A percentile compares a stretch with the other conserved stretches of the same genome.
These are phyloP conservation scores for Colletotrichum musae DNA, from an alignment of 2,329 filamentous ascomycete genomes.

Conservation along the genomic window DNA sequence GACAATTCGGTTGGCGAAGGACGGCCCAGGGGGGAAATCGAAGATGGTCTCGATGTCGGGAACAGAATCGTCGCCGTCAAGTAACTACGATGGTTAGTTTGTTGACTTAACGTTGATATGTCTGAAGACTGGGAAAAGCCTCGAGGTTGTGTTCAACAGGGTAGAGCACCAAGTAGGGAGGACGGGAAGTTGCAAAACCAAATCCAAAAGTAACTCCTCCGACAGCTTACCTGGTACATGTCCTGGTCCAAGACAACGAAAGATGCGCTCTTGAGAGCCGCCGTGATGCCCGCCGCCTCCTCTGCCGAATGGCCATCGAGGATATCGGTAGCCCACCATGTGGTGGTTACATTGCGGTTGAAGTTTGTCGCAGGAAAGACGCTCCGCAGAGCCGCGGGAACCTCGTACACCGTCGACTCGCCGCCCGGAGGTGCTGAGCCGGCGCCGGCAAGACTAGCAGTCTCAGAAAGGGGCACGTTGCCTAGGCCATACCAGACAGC, in stretches of 20 bases:
- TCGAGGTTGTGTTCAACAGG: too few species aligned
- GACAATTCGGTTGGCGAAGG: slow-evolving; percentile 34
- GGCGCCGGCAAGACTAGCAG: slow-evolving; percentile 42
- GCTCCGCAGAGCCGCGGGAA: slow-evolving; percentile 16
- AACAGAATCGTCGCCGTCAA: neutral
- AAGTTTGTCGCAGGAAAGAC: slow-evolving; percentile 40
- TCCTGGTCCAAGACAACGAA: neutral
- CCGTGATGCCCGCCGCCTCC: neutral
- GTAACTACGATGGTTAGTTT: neutral
- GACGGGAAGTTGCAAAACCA: too few species aligned
- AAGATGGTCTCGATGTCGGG: slow-evolving; percentile 6
- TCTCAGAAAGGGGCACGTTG: slow-evolving; percentile 24
- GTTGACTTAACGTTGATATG: neutral
- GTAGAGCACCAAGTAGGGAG: too few species aligned
- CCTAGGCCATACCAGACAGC: slow-evolving; percentile 25
- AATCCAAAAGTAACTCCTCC: neutral
- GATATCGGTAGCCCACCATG: slow-evolving; percentile 38
- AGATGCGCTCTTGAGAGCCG: neutral
- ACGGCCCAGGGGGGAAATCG: neutral
- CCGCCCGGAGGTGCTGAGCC: slow-evolving; percentile 40
- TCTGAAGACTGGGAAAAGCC: too few species aligned
- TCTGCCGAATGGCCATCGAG: slow-evolving; percentile 21
- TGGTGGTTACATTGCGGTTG: slow-evolving; percentile 40
- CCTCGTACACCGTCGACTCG: slow-evolving; percentile 14
- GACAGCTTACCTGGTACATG: slow-evolving; percentile 5